phyloP scores from a whole-genome alignment of 345 rosid genomes.

The Kernera saxatilis region DNA sequence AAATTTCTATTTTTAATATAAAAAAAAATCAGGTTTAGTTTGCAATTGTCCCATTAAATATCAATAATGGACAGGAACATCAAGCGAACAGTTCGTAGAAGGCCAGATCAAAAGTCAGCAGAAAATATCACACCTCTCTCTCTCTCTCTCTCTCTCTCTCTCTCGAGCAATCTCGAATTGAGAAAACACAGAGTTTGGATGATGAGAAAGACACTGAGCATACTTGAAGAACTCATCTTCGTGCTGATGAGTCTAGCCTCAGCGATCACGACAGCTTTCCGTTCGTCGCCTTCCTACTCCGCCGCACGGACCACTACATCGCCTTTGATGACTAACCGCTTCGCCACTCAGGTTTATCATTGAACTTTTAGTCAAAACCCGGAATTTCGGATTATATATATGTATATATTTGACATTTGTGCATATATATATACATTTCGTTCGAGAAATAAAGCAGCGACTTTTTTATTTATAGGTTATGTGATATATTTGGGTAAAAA shows the following conservation, averaged over 20 bases:
- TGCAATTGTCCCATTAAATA: neutral
- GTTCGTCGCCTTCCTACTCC: neutral
- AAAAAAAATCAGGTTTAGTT: neutral
- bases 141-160: neutral
- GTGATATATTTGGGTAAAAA: neutral
- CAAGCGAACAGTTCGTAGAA: neutral
- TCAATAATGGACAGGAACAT: neutral
- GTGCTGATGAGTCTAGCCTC: conserved; percentile 12
- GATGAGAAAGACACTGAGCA: conserved; percentile 13
- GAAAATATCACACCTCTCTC: neutral
- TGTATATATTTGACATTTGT: neutral
- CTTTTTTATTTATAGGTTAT: neutral
- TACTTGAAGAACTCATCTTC: conserved; percentile 26
- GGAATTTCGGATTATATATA: neutral
- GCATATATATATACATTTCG: neutral
- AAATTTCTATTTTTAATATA: neutral
- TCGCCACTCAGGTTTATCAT: neutral
- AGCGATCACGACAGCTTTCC: conserved; percentile 5
- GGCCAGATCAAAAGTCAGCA: neutral
- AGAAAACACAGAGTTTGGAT: neutral
- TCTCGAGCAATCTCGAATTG: neutral
- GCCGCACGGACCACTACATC: neutral
- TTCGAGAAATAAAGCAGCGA: neutral
- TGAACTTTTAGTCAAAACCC: neutral
- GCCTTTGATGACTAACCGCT: neutral